A percentile compares a stretch with the other conserved stretches of the same genome.
phyloP scores from a whole-genome alignment of 306 rosid genomes.

The Cucumis sativus region Cucumber_9930_V3 NC_026660.2:27984501-27985000 shows the following conservation, averaged over 20 bases:
- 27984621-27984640: slow-evolving; percentile 10
- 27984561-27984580: not conserved
- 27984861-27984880: too few species aligned
- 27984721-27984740: slow-evolving; percentile 1
- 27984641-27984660: not conserved
- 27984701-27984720: not conserved
- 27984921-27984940: too few species aligned
- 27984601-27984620: slow-evolving; percentile 8
- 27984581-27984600: not conserved
- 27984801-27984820: not conserved
- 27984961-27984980: too few species aligned
- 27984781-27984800: not conserved
- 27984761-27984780: not conserved
- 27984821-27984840: too few species aligned
- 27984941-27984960: too few species aligned
- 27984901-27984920: too few species aligned
- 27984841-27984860: too few species aligned
- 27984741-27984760: not conserved
- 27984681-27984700: not conserved
- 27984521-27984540: slow-evolving; percentile 13
- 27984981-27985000: too few species aligned
- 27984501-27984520: slow-evolving; percentile 52
- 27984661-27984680: not conserved
- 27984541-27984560: slow-evolving; percentile 2
- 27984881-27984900: too few species aligned